phyloP scores from a whole-genome alignment of 768 basidiomycete species.

The Amanita fuliginea region DNA sequence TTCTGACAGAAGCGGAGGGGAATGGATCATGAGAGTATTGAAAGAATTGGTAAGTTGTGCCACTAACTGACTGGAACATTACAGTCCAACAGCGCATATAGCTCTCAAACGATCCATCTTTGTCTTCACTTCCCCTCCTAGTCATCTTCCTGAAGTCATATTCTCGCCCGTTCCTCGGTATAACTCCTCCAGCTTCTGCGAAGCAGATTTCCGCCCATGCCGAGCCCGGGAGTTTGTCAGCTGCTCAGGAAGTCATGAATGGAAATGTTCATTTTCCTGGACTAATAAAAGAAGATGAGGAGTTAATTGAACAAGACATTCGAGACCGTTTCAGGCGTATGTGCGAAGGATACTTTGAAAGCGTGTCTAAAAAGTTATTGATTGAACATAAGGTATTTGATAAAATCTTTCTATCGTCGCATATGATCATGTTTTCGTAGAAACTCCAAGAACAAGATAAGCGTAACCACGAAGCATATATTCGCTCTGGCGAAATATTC shows the following conservation, averaged over 20 bases:
- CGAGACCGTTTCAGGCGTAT: slow-evolving; percentile 85
- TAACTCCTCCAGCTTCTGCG: slow-evolving; percentile 35
- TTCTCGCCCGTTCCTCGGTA: slow-evolving; percentile 79
- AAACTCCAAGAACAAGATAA: slow-evolving; percentile 94
- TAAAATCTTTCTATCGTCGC: not conserved
- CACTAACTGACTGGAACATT: not conserved
- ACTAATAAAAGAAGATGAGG: slow-evolving; percentile 43
- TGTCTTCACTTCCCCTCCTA: slow-evolving; percentile 83
- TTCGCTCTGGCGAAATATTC: slow-evolving; percentile 97
- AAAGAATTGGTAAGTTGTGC: slow-evolving; percentile 64
- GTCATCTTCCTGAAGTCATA: slow-evolving; percentile 93
- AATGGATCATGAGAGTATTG: slow-evolving; percentile 82
- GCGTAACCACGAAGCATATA: slow-evolving; percentile 97
- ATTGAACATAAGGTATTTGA: slow-evolving; percentile 73
- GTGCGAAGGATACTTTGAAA: slow-evolving; percentile 91
- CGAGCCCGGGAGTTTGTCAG: slow-evolving; percentile 47
- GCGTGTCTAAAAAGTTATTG: slow-evolving; percentile 81
- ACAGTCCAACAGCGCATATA: slow-evolving; percentile 19
- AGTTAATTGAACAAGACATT: slow-evolving; percentile 76
- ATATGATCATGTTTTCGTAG: slow-evolving; percentile 26
- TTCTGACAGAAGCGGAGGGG: slow-evolving; percentile 61
- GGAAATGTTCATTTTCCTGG: slow-evolving; percentile 27
- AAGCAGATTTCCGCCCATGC: slow-evolving; percentile 50
- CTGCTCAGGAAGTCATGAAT: slow-evolving; percentile 17
- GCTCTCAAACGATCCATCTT: slow-evolving; percentile 80